Conservation (phyloP, 495 filamentous ascomycete species). For the Tetracladium setigerum region DNA sequence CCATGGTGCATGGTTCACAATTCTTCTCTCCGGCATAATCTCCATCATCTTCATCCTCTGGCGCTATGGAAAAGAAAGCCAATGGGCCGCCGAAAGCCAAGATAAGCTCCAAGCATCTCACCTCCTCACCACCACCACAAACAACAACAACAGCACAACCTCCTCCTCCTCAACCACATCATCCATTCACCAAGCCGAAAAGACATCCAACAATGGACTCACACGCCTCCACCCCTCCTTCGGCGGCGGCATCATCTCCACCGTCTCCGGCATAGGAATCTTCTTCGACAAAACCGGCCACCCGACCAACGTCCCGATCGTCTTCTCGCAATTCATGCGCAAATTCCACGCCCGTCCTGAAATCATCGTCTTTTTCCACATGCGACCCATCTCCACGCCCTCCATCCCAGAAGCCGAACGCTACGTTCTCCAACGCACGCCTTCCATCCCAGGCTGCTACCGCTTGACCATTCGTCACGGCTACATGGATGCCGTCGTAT, state of each 20-base stretch:
- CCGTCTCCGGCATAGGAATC: constrained; percentile 47
- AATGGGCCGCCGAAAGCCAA: constrained; percentile 59
- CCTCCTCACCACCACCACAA: constrained; percentile 29
- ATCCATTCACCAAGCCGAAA: neutral
- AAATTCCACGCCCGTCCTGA: constrained; percentile 53
- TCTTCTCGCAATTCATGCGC: constrained; percentile 56
- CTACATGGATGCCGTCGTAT: constrained; percentile 62
- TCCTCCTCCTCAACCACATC: constrained; percentile 10
- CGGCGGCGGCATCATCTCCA: constrained; percentile 37
- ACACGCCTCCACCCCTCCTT: constrained; percentile 30
- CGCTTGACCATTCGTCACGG: constrained; percentile 61
- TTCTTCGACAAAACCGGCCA: constrained; percentile 61
- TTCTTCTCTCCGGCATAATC: constrained; percentile 52
- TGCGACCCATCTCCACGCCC: constrained; percentile 47
- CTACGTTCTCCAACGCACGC: constrained; percentile 31
- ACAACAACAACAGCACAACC: constrained; percentile 4
- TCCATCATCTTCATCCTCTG: constrained; percentile 57
- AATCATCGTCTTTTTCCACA: constrained; percentile 55
- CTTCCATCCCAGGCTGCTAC: constrained; percentile 47
- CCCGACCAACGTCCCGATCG: constrained; percentile 37
- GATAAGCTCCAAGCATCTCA: constrained; percentile 46
- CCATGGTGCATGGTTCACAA: constrained; percentile 67
- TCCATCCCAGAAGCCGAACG: constrained; percentile 36
- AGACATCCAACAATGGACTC: neutral
- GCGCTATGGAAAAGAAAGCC: constrained; percentile 67